Conservation (phyloP, 2,329 filamentous ascomycete genomes). For the Triangularia setosa region DNA sequence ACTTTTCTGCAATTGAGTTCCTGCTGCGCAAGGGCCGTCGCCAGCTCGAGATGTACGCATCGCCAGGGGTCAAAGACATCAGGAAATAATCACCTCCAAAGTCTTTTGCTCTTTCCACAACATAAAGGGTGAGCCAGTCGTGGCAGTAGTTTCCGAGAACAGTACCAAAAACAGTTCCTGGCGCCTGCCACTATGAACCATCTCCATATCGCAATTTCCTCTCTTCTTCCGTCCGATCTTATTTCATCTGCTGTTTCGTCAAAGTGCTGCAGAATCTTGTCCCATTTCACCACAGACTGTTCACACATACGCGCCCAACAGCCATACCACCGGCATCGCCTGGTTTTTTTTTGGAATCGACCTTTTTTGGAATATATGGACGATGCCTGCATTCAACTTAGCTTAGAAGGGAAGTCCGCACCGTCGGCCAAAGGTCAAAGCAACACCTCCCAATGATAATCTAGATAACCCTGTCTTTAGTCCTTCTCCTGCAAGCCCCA, state of each 20-base stretch:
- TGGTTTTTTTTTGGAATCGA: slow-evolving; percentile 30
- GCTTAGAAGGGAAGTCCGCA: slow-evolving; percentile 42
- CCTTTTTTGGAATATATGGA: slow-evolving; percentile 37
- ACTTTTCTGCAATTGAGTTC: slow-evolving; percentile 83
- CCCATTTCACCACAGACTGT: neutral
- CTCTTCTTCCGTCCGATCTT: neutral
- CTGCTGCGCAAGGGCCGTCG: slow-evolving; percentile 75
- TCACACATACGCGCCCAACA: slow-evolving; percentile 2
- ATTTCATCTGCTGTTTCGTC: neutral
- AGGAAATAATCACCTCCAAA: slow-evolving; percentile 31
- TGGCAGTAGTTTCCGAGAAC: neutral
- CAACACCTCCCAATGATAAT: slow-evolving; percentile 21
- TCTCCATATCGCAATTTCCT: slow-evolving; percentile 2
- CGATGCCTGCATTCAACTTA: slow-evolving; percentile 42
- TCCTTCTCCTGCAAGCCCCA: slow-evolving; percentile 14
- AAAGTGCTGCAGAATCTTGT: neutral
- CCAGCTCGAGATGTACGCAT: slow-evolving; percentile 78
- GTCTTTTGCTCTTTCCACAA: neutral
- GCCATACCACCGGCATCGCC: slow-evolving; percentile 14
- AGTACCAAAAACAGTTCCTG: neutral
- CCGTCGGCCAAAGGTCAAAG: slow-evolving; percentile 35
- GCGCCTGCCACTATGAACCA: neutral
- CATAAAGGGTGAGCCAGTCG: neutral
- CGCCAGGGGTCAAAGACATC: slow-evolving; percentile 76
- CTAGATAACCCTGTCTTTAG: slow-evolving; percentile 6